phyloP scores from a whole-genome alignment of 202 grass and related monocot genomes.

The Hordeum pubiflorum region DNA sequence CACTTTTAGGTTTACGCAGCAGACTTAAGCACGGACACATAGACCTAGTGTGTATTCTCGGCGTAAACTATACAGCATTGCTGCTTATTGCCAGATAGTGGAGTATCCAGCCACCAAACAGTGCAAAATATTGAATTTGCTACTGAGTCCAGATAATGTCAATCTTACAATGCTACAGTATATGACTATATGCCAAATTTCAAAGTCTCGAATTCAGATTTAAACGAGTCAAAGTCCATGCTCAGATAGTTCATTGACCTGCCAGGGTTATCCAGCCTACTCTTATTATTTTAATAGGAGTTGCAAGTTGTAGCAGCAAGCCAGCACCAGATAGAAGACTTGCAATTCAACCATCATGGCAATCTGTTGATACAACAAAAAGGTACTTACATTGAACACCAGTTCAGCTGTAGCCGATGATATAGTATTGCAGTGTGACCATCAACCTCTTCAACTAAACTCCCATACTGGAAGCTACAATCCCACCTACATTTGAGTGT shows the following conservation, averaged over 20 bases:
- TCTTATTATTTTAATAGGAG: not conserved
- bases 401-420: conserved; percentile 83
- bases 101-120: not conserved
- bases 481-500: conserved; percentile 67
- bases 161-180: conserved; percentile 1
- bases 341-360: not conserved
- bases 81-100: not conserved
- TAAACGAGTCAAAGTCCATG: conserved; percentile 1
- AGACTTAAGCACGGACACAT: not conserved
- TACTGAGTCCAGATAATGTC: not conserved
- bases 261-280: not conserved
- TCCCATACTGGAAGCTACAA: conserved; percentile 91
- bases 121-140: not conserved
- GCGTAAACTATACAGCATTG: not conserved
- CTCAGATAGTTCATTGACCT: conserved; percentile 10
- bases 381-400: conserved; percentile 66
- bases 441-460: conserved; percentile 98
- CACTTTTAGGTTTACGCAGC: not conserved
- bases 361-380: not conserved
- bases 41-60: not conserved
- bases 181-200: conserved; percentile 1
- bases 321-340: not conserved
- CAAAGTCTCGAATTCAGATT: conserved; percentile 5
- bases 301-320: conserved; percentile 2
- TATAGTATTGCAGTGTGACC: conserved; percentile 94